Conservation (phyloP, 352 stramenopile species). For the Globisporangium abappressorium region DNA sequence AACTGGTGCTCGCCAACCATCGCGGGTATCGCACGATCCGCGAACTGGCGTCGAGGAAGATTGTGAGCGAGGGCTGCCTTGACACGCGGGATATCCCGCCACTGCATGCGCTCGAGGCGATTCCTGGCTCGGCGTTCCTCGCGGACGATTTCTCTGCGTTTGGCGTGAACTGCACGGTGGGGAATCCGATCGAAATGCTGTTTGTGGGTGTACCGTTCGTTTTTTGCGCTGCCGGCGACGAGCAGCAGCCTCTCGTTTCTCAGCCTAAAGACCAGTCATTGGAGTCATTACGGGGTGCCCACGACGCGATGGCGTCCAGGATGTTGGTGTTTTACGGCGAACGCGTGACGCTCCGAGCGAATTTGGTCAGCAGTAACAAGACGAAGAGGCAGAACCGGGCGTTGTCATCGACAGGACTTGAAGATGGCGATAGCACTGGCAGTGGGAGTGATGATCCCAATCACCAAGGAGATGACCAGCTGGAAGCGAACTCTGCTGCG, state of each 20-base stretch:
- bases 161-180: constrained; percentile 19
- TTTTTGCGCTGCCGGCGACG: constrained; percentile 26
- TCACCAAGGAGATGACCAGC: not conserved
- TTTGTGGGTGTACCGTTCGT: constrained; percentile 33
- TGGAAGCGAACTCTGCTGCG: not conserved
- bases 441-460: no score
- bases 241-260: not conserved
- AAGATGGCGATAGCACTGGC: not conserved
- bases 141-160: constrained; percentile 27
- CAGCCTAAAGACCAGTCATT: not conserved
- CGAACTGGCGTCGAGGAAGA: not conserved
- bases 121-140: constrained; percentile 27
- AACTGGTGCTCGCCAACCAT: constrained; percentile 37
- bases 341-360: not conserved
- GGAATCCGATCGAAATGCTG: constrained; percentile 32
- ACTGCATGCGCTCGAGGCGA: constrained; percentile 35
- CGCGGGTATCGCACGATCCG: constrained; percentile 28
- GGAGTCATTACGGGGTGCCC: not conserved
- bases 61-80: constrained; percentile 23
- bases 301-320: no score
- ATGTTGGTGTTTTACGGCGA: constrained; percentile 3
- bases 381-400: not conserved
- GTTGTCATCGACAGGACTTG: not conserved
- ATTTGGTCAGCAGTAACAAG: not conserved
- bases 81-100: constrained; percentile 33